Evolutionary conservation across 805 yeast genomes (phyloP).

Genomic region (Tetrapisispora phaffii): DNA sequence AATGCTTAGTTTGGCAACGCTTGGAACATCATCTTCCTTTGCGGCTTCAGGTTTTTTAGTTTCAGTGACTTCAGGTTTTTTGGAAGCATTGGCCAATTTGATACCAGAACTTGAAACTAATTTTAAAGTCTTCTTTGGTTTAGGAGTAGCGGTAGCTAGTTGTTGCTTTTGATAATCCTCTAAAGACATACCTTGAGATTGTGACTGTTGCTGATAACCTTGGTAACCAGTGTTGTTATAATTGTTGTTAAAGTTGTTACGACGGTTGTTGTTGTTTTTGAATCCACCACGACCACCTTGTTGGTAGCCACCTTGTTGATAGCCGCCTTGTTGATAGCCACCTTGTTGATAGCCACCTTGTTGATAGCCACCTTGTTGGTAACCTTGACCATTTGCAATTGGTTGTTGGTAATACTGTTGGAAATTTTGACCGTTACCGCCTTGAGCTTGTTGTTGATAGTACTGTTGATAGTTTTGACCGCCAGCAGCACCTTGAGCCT

Average conservation of each 20-base stretch:
- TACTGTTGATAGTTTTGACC: constrained; percentile 14
- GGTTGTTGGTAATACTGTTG: constrained; percentile 6
- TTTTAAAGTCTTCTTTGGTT: constrained; percentile 60
- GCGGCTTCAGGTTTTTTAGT: constrained; percentile 21
- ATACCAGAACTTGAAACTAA: constrained; percentile 57
- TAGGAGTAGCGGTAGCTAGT: constrained; percentile 29
- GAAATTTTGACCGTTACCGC: constrained; percentile 22
- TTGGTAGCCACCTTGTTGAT: constrained; percentile 21
- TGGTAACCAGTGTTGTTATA: constrained; percentile 1
- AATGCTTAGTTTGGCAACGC: constrained; percentile 24
- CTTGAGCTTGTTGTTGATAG: constrained; percentile 30
- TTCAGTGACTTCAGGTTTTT: constrained; percentile 29
- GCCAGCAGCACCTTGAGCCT: constrained; percentile 30
- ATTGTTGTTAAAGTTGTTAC: constrained; percentile 2
- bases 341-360: constrained; percentile 9
- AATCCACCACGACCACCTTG: constrained; percentile 19
- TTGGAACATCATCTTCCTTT: constrained; percentile 21
- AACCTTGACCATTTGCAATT: constrained; percentile 6
- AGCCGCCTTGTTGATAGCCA: constrained; percentile 10
- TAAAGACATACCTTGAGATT: constrained; percentile 54
- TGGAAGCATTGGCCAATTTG: constrained; percentile 47
- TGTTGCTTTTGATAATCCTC: constrained; percentile 57
- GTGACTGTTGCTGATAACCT: constrained; percentile 18
- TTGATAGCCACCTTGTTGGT: constrained; percentile 19
- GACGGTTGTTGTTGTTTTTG: constrained; percentile 11